Percentiles rank a stretch among this genome's conserved stretches.
phyloP scores from a whole-genome alignment of 23 red algal genomes.

The Chondrus crispus region DNA sequence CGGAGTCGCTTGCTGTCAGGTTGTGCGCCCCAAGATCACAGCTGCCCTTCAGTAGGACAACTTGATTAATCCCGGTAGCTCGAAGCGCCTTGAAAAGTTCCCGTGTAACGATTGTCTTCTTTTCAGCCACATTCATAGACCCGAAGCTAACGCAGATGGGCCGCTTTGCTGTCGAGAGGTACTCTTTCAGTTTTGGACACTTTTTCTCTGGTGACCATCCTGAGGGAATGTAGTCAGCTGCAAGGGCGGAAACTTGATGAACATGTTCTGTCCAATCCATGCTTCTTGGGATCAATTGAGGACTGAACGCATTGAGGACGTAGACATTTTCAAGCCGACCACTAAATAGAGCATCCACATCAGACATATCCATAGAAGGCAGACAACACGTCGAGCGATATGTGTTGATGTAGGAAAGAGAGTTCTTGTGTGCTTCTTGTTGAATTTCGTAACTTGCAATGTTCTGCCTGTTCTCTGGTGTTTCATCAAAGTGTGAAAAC shows the following conservation, averaged over 20 bases:
- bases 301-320: neutral
- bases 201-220: neutral
- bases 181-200: neutral
- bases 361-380: neutral
- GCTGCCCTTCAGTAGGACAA: neutral
- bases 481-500: too few species aligned
- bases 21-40: neutral
- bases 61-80: neutral
- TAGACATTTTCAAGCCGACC: neutral
- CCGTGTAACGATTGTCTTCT: too few species aligned
- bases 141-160: constrained; percentile 12
- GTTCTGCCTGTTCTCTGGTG: neutral
- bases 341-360: neutral
- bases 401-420: neutral
- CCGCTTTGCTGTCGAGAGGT: neutral
- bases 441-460: neutral
- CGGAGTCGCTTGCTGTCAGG: neutral
- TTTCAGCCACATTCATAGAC: too few species aligned
- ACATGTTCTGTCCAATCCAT: neutral
- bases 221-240: neutral
- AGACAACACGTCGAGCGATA: neutral
- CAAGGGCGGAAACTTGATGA: neutral
- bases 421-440: neutral
- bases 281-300: neutral
- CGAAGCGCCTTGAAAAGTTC: too few species aligned